phyloP scores from a whole-genome alignment of 805 yeast genomes.

The Candida khao-thaluensis region DNA sequence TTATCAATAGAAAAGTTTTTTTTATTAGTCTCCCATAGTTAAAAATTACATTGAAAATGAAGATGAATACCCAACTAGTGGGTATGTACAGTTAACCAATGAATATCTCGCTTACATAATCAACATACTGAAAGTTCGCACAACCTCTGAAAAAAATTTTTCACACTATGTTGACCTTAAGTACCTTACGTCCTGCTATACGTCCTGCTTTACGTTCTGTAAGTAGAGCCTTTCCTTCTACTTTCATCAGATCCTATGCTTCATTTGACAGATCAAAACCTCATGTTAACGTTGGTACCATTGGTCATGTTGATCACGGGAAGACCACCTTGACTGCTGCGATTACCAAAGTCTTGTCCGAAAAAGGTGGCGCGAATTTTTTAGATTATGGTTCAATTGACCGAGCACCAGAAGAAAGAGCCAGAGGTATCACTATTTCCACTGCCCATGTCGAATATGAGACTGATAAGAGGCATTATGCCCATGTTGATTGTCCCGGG shows the following conservation, averaged over 20 bases:
- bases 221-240: slow-evolving; percentile 3
- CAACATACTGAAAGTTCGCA: slow-evolving; percentile 3
- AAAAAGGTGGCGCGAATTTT: slow-evolving; percentile 88
- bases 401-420: slow-evolving; percentile 98
- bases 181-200: slow-evolving; percentile 3
- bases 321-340: slow-evolving; percentile 98
- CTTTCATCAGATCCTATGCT: slow-evolving; percentile 47
- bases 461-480: slow-evolving; percentile 85
- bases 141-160: slow-evolving; percentile 9
- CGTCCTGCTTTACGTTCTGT: slow-evolving; percentile 6
- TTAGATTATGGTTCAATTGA: slow-evolving; percentile 92
- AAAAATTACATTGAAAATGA: too few species aligned
- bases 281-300: slow-evolving; percentile 95
- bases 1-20: too few species aligned
- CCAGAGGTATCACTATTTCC: slow-evolving; percentile 95
- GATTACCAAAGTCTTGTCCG: slow-evolving; percentile 90
- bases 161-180: slow-evolving; percentile 8
- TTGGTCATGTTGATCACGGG: slow-evolving; percentile 99
- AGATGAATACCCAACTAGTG: too few species aligned
- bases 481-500: slow-evolving; percentile 96
- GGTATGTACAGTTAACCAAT: too few species aligned
- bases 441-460: slow-evolving; percentile 92
- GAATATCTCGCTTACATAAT: slow-evolving; percentile 7
- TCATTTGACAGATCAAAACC: slow-evolving; percentile 95
- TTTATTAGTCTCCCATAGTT: too few species aligned